Base-by-base conservation (phyloP, 345 rosid genomes). In the Theobroma cacao region DNA sequence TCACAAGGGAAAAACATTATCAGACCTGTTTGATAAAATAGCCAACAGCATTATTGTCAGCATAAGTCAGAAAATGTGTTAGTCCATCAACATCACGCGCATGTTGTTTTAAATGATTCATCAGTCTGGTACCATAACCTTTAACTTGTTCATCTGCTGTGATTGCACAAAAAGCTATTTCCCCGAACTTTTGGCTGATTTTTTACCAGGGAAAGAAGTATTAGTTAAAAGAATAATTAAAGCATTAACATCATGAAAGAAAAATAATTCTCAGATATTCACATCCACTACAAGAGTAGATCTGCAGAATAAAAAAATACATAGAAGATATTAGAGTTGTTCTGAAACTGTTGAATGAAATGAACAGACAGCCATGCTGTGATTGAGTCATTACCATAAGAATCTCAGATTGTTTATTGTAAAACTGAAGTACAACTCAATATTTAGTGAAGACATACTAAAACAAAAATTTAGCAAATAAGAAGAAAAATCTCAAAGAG, bases 141-240 rank as follows among this genome's bases (percentile, higher is more conserved):
- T 94, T 97, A 24, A 97, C 99, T 94, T 97, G 99, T 86, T 97
- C 99, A 87, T 97, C 99, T 34, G 99, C 95, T 24, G 98, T 94
- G 82, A 97, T 97, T 80, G 99, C 99, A 87, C 98, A 97, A 86
- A 97, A 97, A 72, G 99, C 99, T 84, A 97, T 97, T 86, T 97
- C 99, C 76, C 98, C 99, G 83, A 97, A 97, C 89, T 80, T 97
- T 83, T 97, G 99, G 84, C 99, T 97, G 87, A 18, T 43, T 34
- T 75, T n/a, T 71, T 48, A 41, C 78, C 66, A 83, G 73, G 47
- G 70, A 82, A 14, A 78, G 30, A 40, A 66, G 66, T 31, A 66
- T 84, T 28, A 87, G 30, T 26, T 11, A 26, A 62, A 31, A 61
- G 41, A 30, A 47, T 40, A 63, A n/a, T 47, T 64, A 36, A 36